Conservation (phyloP, 139 green algal genomes). For the Eudorina sp. region DNA sequence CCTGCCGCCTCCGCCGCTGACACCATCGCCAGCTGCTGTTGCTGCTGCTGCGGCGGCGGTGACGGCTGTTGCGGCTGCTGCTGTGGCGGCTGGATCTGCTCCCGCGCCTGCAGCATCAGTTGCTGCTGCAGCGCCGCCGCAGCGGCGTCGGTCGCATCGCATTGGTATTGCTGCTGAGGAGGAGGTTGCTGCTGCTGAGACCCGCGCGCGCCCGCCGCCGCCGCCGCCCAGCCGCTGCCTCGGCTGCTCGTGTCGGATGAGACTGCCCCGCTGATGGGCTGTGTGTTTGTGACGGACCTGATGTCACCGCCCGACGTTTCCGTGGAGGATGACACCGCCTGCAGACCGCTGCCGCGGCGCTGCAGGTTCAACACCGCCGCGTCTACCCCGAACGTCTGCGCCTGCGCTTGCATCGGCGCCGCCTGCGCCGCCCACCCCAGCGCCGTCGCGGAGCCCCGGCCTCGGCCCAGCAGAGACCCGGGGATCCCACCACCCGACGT, state of each 20-base stretch:
- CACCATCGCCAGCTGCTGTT: not conserved
- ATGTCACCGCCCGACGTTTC: not conserved
- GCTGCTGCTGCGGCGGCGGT: not conserved
- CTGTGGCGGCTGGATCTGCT: not conserved
- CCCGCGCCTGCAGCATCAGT: not conserved
- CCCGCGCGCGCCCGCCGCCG: not conserved
- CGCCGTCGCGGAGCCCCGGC: too few species aligned
- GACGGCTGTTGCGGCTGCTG: not conserved
- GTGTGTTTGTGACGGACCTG: not conserved
- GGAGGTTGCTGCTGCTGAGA: not conserved
- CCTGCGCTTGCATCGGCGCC: not conserved
- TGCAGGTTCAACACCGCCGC: not conserved
- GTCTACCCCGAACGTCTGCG: not conserved
- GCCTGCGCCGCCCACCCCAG: not conserved
- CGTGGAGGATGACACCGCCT: not conserved
- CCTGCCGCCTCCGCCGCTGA: too few species aligned
- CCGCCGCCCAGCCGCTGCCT: not conserved
- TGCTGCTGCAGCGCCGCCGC: conserved; percentile 6
- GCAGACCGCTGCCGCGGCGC: not conserved
- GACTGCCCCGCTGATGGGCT: not conserved
- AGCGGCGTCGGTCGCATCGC: not conserved
- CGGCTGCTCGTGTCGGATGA: not conserved
- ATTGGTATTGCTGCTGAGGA: not conserved
- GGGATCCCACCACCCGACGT: not conserved
- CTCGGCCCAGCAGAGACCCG: not conserved